Evolutionary conservation across 2,329 filamentous ascomycete genomes (phyloP).

Genomic region (Pezicula neosporulosa): DNA sequence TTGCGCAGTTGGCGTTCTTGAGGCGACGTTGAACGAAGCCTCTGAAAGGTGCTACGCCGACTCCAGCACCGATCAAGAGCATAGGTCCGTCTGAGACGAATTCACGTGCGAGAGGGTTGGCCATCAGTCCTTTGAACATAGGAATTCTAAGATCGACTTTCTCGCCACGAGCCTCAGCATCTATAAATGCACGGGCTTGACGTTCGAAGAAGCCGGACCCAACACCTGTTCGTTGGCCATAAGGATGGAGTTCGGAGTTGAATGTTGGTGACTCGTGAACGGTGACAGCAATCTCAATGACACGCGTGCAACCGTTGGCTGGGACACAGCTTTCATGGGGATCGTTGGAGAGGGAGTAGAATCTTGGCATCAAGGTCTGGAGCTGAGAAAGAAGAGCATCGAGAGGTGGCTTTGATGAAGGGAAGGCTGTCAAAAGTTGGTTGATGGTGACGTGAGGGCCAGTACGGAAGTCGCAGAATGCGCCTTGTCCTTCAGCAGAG

Average conservation of each 20-base stretch:
- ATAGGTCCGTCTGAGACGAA: conserved; percentile 95
- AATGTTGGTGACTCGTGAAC: conserved; percentile 86
- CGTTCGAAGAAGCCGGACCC: conserved; percentile 93
- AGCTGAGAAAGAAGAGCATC: conserved; percentile 77
- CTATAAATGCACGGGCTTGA: conserved; percentile 69
- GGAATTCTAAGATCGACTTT: conserved; percentile 70
- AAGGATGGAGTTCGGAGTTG: conserved; percentile 36
- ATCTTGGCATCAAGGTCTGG: conserved; percentile 90
- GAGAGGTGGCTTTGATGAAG: conserved; percentile 83
- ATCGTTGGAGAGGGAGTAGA: conserved; percentile 97
- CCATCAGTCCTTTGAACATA: conserved; percentile 98
- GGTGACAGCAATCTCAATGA: conserved; percentile 96
- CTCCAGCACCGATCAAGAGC: conserved; percentile 94
- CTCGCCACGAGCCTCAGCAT: conserved; percentile 60
- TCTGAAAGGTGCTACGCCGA: conserved; percentile 95
- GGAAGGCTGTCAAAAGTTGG: conserved; percentile 88
- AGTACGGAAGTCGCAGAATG: conserved; percentile 92
- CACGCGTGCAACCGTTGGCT: conserved; percentile 54
- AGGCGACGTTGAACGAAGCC: conserved; percentile 94
- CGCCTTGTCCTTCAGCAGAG: conserved; percentile 84
- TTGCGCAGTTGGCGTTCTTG: conserved; percentile 92
- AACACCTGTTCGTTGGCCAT: conserved; percentile 72
- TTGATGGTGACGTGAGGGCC: conserved; percentile 80
- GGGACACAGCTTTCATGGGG: conserved; percentile 60
- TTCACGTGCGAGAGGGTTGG: conserved; percentile 87